Base-by-base conservation (phyloP, 495 filamentous ascomycete species). In the Podospora anserina region DNA sequence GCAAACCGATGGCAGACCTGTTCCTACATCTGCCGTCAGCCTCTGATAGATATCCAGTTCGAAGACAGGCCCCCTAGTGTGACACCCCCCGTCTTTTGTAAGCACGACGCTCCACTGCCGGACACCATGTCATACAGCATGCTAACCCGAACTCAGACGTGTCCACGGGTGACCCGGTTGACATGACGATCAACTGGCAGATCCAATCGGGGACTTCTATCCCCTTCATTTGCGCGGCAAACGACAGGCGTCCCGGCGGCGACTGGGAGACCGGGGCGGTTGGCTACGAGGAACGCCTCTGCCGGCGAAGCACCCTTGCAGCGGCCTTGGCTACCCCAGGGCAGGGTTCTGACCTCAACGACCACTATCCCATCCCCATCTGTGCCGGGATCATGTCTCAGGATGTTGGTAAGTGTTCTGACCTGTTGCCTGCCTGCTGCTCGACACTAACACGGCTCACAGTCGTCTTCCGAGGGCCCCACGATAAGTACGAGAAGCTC, bases 261-360 rank as follows among this genome's bases (percentile, higher is more conserved):
- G 90, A 92, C 68, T 93, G 90, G 90, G 90, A 92, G 70, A 90
- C 88, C 5, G 89, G 88, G 28, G 81, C 84, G 44, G 86, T 89
- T 65, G 88, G 88, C 20, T 90, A 89, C 32, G 90, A 93, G 67
- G 77, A 92, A 73, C 87, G 86, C 54, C 84, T 93, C 23, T 88
- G 88, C 71, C 82, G 90, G 65, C 82, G 90, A 66, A 91, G 88
- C 75, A 92, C 88, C 65, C 87, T 93, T 39, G 86, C 88, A 11
- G 85, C 88, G 9, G 83, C 87, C 2, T 79, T 93, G 27, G 82
- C 77, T 23, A 88, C 85, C 20, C 85, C 88, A 7, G 85, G 79
- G 56, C 76, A 76, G 11, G 74, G 75, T 23, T 82, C 79, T 28
- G 63, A 71, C 13, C 67, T 73, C 30, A 68, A 75, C n/a, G 76